Evolutionary conservation across 2,329 filamentous ascomycete species (phyloP).

Genomic region (Arthrinium puccinioides): DNA sequence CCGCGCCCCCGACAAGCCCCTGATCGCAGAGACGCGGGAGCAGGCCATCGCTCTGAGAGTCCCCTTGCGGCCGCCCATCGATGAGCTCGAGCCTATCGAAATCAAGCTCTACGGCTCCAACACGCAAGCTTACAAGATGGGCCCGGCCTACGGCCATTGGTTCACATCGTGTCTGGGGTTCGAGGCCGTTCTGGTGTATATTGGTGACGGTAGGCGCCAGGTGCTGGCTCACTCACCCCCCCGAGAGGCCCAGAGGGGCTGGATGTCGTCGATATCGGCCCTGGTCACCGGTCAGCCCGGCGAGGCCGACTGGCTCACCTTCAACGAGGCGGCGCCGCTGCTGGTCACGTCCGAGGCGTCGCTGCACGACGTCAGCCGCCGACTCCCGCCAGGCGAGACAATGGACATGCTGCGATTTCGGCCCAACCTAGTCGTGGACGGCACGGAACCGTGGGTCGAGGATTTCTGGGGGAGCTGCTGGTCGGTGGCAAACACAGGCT

Average conservation of each 20-base stretch:
- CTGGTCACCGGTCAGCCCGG: constrained; percentile 19
- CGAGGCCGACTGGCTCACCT: constrained; percentile 50
- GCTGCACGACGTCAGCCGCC: constrained; percentile 55
- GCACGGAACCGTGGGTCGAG: constrained; percentile 56
- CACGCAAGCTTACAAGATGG: constrained; percentile 57
- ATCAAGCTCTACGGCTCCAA: constrained; percentile 54
- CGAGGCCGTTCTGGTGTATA: constrained; percentile 52
- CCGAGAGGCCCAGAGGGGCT: constrained; percentile 21
- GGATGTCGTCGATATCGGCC: constrained; percentile 26
- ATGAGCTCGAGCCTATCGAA: constrained; percentile 36
- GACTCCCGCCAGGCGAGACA: constrained; percentile 38
- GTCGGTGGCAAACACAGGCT: constrained; percentile 32
- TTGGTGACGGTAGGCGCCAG: constrained; percentile 51
- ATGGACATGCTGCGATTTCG: constrained; percentile 65
- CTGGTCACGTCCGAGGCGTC: constrained; percentile 66
- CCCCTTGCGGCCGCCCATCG: constrained; percentile 45
- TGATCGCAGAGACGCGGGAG: constrained; percentile 26
- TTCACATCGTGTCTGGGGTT: constrained; percentile 62
- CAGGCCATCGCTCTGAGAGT: constrained; percentile 39
- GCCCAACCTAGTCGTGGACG: constrained; percentile 64
- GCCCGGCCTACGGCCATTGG: constrained; percentile 51
- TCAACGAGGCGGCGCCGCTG: constrained; percentile 69
- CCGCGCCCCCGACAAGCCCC: constrained; percentile 26
- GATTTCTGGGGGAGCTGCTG: constrained; percentile 64
- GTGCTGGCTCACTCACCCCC: constrained; percentile 51